phyloP scores from a whole-genome alignment of 1,139 yeast species.

The Pichia sp. region DNA sequence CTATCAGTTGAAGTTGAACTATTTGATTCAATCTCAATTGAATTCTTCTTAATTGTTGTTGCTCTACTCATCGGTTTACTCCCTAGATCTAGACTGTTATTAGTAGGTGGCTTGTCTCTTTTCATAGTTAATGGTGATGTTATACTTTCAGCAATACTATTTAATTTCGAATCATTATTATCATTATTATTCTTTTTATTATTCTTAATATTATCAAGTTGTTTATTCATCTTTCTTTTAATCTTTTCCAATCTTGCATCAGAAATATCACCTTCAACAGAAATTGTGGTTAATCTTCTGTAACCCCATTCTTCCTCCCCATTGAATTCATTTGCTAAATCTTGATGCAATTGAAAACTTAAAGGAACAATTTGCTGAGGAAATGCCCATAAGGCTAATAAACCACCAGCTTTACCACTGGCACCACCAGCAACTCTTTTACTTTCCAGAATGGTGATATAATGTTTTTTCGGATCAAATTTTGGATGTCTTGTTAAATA shows the following conservation, averaged over 20 bases:
- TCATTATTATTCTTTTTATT: constrained; percentile 1
- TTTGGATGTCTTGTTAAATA: constrained; percentile 77
- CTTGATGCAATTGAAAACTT: constrained; percentile 79
- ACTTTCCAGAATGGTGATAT: constrained; percentile 83
- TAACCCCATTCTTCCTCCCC: constrained; percentile 92
- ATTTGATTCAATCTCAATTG: constrained; percentile 32
- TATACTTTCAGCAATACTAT: constrained; percentile 8
- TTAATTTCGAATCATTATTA: constrained; percentile 4
- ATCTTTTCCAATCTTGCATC: constrained; percentile 16
- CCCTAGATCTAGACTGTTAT: constrained; percentile 7
- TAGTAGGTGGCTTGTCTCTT: constrained; percentile 7
- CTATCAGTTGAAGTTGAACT: constrained; percentile 23
- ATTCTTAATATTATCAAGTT: constrained; percentile 1
- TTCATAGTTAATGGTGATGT: constrained; percentile 6
- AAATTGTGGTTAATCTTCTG: constrained; percentile 77
- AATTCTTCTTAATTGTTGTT: constrained; percentile 35
- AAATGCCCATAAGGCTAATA: constrained; percentile 92
- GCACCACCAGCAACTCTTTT: constrained; percentile 97
- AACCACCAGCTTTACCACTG: constrained; percentile 95
- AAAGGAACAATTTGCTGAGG: constrained; percentile 92
- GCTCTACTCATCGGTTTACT: constrained; percentile 24
- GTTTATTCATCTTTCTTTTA: constrained; percentile 1
- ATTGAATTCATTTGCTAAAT: constrained; percentile 66
- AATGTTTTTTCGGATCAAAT: constrained; percentile 64
- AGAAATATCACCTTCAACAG: constrained; percentile 73